phyloP scores from a whole-genome alignment of 78 protist species.

The Polysphondylium violaceum region DNA sequence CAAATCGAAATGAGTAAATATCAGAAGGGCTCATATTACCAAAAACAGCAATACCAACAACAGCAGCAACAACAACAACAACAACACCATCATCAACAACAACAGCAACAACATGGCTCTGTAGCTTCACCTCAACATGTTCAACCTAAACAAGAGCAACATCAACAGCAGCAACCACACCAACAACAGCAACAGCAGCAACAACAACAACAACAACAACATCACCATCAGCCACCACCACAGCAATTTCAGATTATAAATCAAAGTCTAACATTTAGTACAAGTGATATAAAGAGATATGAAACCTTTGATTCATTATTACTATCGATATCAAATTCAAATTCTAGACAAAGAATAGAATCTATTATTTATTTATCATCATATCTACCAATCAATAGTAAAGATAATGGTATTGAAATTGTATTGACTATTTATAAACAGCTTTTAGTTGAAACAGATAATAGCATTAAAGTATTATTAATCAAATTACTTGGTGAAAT shows the following conservation, averaged over 20 bases:
- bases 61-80: background rate
- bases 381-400: conserved; percentile 44
- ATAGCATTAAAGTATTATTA: conserved; percentile 25
- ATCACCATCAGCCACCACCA: background rate
- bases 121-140: too few species aligned
- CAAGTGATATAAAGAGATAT: background rate
- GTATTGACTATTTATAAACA: conserved; percentile 53
- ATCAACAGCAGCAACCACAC: background rate
- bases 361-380: conserved; percentile 27
- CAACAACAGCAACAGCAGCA: background rate
- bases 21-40: too few species aligned
- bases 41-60: background rate
- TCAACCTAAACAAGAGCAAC: background rate
- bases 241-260: background rate
- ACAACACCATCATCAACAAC: background rate
- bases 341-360: conserved; percentile 1
- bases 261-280: background rate
- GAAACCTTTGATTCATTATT: conserved; percentile 15
- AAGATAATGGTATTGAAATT: conserved; percentile 37
- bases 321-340: background rate
- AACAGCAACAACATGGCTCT: background rate
- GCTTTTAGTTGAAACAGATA: conserved; percentile 49
- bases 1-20: too few species aligned
- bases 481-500: conserved; percentile 15
- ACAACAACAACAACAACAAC: background rate